Conservation (phyloP, 2,329 filamentous ascomycete species). For the Sphaceloma murrayae region DNA sequence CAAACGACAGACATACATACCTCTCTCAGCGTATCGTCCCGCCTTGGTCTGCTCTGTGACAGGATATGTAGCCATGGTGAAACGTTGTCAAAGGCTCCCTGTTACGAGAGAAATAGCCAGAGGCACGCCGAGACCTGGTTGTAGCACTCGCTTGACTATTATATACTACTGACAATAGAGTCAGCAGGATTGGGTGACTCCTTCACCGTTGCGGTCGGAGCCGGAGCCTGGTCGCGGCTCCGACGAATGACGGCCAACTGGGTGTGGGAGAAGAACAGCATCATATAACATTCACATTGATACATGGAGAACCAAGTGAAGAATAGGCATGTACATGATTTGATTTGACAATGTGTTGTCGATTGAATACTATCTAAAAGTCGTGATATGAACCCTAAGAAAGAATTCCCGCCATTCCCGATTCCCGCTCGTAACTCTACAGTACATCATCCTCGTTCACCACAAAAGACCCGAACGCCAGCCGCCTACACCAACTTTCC, state of each 20-base stretch:
- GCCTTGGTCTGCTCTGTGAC: constrained; percentile 6
- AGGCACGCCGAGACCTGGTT: too few species aligned
- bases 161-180: too few species aligned
- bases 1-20: not conserved
- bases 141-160: too few species aligned
- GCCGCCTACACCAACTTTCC: too few species aligned
- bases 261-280: too few species aligned
- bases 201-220: too few species aligned
- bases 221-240: too few species aligned
- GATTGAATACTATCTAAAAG: constrained; percentile 3
- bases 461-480: too few species aligned
- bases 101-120: not conserved
- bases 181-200: too few species aligned
- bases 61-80: constrained; percentile 2
- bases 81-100: not conserved
- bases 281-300: too few species aligned
- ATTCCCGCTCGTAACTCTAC: not conserved
- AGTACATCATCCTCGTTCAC: not conserved
- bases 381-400: not conserved
- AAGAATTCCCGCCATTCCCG: not conserved
- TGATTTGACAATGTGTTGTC: not conserved
- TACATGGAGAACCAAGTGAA: not conserved
- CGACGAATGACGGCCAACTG: too few species aligned
- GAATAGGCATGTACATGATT: not conserved
- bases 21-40: constrained; percentile 4